Evolutionary conservation across 345 rosid genomes (phyloP).

Genomic region (Eucalyptus curtisii): DNA sequence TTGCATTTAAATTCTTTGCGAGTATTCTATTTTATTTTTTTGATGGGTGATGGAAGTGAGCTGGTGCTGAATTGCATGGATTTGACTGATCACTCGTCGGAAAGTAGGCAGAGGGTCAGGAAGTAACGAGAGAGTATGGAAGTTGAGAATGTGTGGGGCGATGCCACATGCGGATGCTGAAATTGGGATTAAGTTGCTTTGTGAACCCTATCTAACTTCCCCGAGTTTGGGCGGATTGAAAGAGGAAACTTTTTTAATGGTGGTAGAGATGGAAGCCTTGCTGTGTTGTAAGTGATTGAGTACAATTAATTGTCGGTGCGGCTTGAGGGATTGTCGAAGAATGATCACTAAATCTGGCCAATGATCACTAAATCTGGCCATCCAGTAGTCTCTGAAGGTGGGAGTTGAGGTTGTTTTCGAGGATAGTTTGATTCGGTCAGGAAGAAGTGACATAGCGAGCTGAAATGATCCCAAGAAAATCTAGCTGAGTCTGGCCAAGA

Average conservation of each 20-base stretch:
- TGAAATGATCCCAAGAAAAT: neutral
- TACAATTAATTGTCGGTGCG: neutral
- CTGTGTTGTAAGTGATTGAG: neutral
- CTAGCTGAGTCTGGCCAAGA: neutral
- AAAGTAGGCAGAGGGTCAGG: neutral
- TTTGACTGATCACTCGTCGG: neutral
- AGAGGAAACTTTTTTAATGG: neutral
- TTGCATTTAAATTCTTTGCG: neutral
- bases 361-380: neutral
- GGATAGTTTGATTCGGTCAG: neutral
- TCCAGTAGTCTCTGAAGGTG: neutral
- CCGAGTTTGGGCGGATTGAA: neutral
- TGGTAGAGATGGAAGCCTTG: neutral
- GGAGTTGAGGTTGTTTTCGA: neutral
- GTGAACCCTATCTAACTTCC: fast-evolving
- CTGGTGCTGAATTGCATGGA: neutral
- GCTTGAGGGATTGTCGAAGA: neutral
- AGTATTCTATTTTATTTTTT: fast-evolving
- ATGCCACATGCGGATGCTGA: neutral
- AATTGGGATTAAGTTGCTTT: neutral
- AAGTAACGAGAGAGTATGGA: neutral
- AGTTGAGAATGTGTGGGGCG: neutral
- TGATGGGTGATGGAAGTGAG: neutral
- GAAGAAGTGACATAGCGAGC: neutral
- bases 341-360: neutral